Conservation (phyloP, 176 grass and related monocot species). For the Miscanthus lutarioriparius region DNA sequence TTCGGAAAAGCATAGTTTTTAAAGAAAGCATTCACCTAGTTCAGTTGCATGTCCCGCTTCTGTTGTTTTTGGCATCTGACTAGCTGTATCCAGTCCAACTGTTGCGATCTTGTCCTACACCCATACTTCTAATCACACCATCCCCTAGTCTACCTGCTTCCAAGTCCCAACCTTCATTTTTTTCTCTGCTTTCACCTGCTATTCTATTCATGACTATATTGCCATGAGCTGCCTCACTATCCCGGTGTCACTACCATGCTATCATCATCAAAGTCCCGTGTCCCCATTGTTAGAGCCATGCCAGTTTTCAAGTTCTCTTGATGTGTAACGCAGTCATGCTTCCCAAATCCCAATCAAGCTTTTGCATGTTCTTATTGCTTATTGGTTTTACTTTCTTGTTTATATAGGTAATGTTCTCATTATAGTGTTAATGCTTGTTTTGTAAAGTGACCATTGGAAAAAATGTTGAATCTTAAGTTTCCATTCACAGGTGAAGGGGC, state of each 20-base stretch:
- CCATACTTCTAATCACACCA: not conserved
- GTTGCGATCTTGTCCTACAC: not conserved
- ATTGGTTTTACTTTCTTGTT: not conserved
- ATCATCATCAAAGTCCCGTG: not conserved
- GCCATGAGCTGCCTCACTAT: not conserved
- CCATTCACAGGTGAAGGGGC: not conserved
- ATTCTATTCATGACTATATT: not conserved
- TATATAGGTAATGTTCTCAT: slow-evolving; percentile 2
- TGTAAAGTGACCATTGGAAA: slow-evolving; percentile 13
- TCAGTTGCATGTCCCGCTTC: not conserved
- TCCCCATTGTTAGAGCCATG: not conserved
- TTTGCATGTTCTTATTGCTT: not conserved
- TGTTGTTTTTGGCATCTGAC: not conserved
- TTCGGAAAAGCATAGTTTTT: not conserved
- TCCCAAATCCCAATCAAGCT: not conserved
- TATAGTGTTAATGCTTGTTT: slow-evolving; percentile 9
- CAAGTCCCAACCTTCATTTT: not conserved
- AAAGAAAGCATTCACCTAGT: not conserved
- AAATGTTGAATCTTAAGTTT: slow-evolving; percentile 8
- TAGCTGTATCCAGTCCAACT: not conserved
- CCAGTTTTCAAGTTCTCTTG: not conserved
- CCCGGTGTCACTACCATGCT: not conserved
- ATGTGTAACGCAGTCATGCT: not conserved
- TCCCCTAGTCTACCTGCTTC: not conserved
- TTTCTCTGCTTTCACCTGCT: not conserved